Base-by-base conservation (phyloP, 2,329 filamentous ascomycete species). In the Colletotrichum phormii region DNA sequence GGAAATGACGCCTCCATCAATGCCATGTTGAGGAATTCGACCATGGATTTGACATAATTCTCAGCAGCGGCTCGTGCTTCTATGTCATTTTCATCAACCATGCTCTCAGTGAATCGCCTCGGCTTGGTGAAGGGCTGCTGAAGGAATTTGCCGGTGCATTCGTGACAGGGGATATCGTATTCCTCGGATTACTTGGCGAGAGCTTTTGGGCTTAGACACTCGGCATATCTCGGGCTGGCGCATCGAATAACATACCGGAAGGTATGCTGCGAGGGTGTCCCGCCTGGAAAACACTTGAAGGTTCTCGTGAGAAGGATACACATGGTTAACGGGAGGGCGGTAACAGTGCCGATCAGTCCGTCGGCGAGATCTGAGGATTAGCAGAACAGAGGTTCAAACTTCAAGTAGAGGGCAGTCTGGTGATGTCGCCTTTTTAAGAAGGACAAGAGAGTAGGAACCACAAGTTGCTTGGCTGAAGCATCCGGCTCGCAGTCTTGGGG, bases 161-260 rank as follows among this genome's bases (percentile, higher is more conserved):
- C 18, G 18, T 63, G 66, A 5, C 73, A 74, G 18, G 66, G 31
- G 0, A 26, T 24, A 8, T 58, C n/a, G 42, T 70, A 74, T 4
- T 12, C 15, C 13, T 66, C 60, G 5, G 12, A 31, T 22, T 51
- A 6, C 8, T 13, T 3, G 49, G 18, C 6, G 2, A 74, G 65
- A 5, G 66, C 71, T 6, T 26, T 46, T 7, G 22, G 12, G 4
- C 15, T 22, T 57, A 73, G 54, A 31, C 73, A 74, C 4, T 49
- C 35, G 26, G 26, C 29, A n/a, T 73, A 72, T 31, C 35, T 35
- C 12, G 70, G 70, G 51, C 66, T 74, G 22, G 73, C 71, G 58
- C 73, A 74, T 26, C 71, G 65, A 12, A 62, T 22, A 22, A 74
- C 31, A 31, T 71, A 71, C 12, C 51, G 49, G 15, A 57, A 57